phyloP scores from a whole-genome alignment of 495 filamentous ascomycete genomes.

The Trichocladium uniseriatum region DNA sequence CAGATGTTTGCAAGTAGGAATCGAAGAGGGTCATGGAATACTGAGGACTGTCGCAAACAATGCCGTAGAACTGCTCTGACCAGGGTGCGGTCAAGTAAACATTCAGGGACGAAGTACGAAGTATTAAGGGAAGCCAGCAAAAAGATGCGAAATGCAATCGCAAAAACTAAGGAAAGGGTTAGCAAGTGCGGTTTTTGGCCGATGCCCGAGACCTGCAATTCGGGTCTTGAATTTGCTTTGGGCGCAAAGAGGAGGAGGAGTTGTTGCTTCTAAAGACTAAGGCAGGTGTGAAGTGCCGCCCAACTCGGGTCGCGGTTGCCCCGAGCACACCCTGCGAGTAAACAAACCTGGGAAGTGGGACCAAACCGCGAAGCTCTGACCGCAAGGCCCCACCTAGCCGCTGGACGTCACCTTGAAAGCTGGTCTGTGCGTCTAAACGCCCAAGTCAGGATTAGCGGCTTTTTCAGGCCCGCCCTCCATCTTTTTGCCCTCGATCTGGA shows the following conservation, averaged over 20 bases:
- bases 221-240: background rate
- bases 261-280: background rate
- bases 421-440: no score
- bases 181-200: background rate
- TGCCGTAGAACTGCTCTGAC: constrained; percentile 8
- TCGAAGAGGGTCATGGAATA: constrained; percentile 14
- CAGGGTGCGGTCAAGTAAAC: constrained; percentile 12
- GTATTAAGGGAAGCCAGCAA: background rate
- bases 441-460: no score
- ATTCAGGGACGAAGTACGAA: constrained; percentile 1
- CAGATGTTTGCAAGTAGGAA: background rate
- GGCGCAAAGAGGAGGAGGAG: background rate
- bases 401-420: no score
- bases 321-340: constrained; percentile 19
- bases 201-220: background rate
- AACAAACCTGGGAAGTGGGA: constrained; percentile 15
- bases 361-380: no score
- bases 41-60: constrained; percentile 2
- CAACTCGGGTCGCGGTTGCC: constrained; percentile 15
- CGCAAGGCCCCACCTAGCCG: no score
- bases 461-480: no score
- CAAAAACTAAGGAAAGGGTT: constrained; percentile 7
- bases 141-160: background rate
- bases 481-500: no score
- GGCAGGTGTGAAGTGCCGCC: background rate